Evolutionary conservation across 768 basidiomycete species (phyloP).

Genomic region (Tricholoma furcatifolium): DNA sequence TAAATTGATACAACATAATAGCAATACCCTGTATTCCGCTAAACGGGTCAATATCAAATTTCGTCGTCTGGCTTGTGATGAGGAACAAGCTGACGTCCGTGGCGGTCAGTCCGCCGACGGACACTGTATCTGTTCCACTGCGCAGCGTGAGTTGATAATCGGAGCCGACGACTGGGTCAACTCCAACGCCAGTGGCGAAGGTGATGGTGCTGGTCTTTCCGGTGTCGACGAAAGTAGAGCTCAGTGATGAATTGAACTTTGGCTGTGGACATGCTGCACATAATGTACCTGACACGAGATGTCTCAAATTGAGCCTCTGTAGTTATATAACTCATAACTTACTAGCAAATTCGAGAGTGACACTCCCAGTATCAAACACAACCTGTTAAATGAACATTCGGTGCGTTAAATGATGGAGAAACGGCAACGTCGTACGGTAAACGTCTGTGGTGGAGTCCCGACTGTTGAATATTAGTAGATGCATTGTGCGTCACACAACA

Average conservation of each 20-base stretch:
- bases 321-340: slow-evolving; percentile 11
- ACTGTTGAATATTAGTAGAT: slow-evolving; percentile 26
- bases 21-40: slow-evolving; percentile 49
- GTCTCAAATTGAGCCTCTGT: not conserved
- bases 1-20: slow-evolving; percentile 1
- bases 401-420: not conserved
- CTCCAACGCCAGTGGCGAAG: slow-evolving; percentile 55
- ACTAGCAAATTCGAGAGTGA: slow-evolving; percentile 49
- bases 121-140: slow-evolving; percentile 46
- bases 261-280: slow-evolving; percentile 45
- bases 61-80: slow-evolving; percentile 52
- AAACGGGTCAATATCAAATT: slow-evolving; percentile 54
- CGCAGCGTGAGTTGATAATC: slow-evolving; percentile 48
- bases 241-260: slow-evolving; percentile 46
- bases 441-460: slow-evolving; percentile 51
- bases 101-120: slow-evolving; percentile 43
- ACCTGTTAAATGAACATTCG: slow-evolving; percentile 29
- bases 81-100: slow-evolving; percentile 41
- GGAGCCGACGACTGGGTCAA: slow-evolving; percentile 49
- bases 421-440: slow-evolving; percentile 29
- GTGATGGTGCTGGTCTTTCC: slow-evolving; percentile 41
- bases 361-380: slow-evolving; percentile 59
- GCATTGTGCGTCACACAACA: not conserved
- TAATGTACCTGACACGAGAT: slow-evolving; percentile 35
- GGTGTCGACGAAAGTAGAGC: slow-evolving; percentile 50